Conservation (phyloP, 441 rosid species). For the Gossypium lobatum region DNA sequence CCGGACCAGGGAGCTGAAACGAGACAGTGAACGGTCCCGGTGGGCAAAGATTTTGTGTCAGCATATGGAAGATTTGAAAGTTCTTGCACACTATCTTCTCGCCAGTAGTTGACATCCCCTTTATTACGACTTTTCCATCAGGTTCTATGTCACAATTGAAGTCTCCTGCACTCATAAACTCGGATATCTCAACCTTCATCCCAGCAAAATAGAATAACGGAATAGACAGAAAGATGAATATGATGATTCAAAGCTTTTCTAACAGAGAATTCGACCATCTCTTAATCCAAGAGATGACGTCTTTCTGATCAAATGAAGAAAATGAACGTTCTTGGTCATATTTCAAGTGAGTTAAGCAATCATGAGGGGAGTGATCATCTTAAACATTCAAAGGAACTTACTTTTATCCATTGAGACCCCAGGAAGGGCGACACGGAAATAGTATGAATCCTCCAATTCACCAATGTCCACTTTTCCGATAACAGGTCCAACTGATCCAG, state of each 20-base stretch:
- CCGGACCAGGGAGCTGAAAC: slow-evolving; percentile 75
- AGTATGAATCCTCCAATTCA: slow-evolving; percentile 54
- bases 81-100: slow-evolving; percentile 56
- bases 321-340: not conserved
- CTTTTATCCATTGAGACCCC: slow-evolving; percentile 73
- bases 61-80: slow-evolving; percentile 61
- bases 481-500: slow-evolving; percentile 53
- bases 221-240: not conserved
- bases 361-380: slow-evolving; percentile 8
- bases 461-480: slow-evolving; percentile 52
- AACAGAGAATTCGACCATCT: not conserved
- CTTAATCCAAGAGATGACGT: not conserved
- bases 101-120: slow-evolving; percentile 69
- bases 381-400: slow-evolving; percentile 31
- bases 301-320: slow-evolving; percentile 1
- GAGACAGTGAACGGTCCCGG: slow-evolving; percentile 64
- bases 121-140: slow-evolving; percentile 53
- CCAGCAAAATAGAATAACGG: not conserved
- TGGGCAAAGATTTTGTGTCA: slow-evolving; percentile 56
- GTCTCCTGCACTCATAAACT: slow-evolving; percentile 19
- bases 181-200: not conserved
- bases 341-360: slow-evolving; percentile 11
- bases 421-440: slow-evolving; percentile 66
- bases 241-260: not conserved
- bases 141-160: slow-evolving; percentile 62